Conservation (phyloP, 2,329 filamentous ascomycete species). For the Exutisphaerella laricina region DNA sequence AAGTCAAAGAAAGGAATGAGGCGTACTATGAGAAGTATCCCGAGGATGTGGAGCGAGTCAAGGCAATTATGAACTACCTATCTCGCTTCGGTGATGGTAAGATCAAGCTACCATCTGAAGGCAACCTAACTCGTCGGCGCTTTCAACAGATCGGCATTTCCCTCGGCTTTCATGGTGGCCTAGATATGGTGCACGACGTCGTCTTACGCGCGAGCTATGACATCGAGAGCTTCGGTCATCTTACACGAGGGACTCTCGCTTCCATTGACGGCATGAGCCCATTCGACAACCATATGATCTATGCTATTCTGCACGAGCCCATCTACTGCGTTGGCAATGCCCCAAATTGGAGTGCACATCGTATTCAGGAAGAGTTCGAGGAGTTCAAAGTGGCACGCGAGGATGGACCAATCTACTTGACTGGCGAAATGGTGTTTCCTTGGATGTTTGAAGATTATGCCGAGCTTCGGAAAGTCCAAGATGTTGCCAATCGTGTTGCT, state of each 20-base stretch:
- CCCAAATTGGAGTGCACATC: conserved; percentile 70
- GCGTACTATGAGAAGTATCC: conserved; percentile 82
- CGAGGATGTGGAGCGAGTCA: conserved; percentile 66
- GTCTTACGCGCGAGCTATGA: conserved; percentile 67
- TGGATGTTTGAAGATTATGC: conserved; percentile 77
- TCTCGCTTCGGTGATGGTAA: conserved; percentile 49
- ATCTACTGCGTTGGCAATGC: conserved; percentile 71
- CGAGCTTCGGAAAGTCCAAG: conserved; percentile 64
- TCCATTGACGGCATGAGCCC: conserved; percentile 60
- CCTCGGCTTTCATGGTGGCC: conserved; percentile 73
- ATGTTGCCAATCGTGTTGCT: conserved; percentile 67
- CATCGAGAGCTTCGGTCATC: conserved; percentile 66
- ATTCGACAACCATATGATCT: conserved; percentile 75
- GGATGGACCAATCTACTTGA: conserved; percentile 64
- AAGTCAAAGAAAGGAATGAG: conserved; percentile 65
- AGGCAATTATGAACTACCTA: conserved; percentile 61
- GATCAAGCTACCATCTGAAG: conserved; percentile 65
- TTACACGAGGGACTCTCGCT: conserved; percentile 66
- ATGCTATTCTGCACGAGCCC: conserved; percentile 80
- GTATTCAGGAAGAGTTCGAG: conserved; percentile 50
- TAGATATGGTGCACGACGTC: conserved; percentile 68
- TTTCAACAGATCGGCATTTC: conserved; percentile 72
- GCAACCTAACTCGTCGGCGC: conserved; percentile 63
- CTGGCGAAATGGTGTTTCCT: conserved; percentile 87
- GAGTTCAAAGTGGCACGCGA: conserved; percentile 44